These are phyloP conservation scores for Diaporthe humulicola DNA, from an alignment of 2,329 filamentous ascomycete genomes.

Conservation along the genomic window DNA sequence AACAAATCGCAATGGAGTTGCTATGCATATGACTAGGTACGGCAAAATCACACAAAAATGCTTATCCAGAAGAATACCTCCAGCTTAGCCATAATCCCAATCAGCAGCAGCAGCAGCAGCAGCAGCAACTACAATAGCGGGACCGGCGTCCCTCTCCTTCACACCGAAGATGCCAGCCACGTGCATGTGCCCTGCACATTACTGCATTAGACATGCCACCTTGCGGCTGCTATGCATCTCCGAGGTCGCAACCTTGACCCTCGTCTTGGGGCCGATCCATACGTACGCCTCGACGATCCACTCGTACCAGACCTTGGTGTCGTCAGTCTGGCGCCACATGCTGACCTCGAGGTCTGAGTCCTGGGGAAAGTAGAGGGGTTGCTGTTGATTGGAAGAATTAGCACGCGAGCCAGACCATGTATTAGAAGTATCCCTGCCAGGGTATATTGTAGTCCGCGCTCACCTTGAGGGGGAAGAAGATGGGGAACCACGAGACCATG, in stretches of 20 bases:
- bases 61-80: constrained; percentile 19
- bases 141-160: background rate
- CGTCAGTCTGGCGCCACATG: constrained; percentile 97
- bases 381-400: constrained; percentile 61
- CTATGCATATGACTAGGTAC: constrained; percentile 34
- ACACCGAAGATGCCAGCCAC: background rate
- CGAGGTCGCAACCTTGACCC: constrained; percentile 75
- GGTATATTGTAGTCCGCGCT: constrained; percentile 45
- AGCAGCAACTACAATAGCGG: background rate
- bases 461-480: constrained; percentile 96
- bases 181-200: constrained; percentile 38
- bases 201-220: constrained; percentile 78
- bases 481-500: constrained; percentile 99
- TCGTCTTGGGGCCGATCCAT: constrained; percentile 69
- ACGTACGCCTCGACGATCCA: constrained; percentile 92
- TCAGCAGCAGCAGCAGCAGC: constrained; percentile 21
- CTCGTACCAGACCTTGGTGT: constrained; percentile 98
- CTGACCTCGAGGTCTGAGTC: constrained; percentile 88
- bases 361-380: constrained; percentile 86
- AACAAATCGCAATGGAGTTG: background rate
- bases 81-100: constrained; percentile 35
- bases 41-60: constrained; percentile 31
- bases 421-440: background rate
- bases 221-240: constrained; percentile 78
- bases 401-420: background rate